Conservation (phyloP, 441 rosid genomes). For the Croton setiger region DNA sequence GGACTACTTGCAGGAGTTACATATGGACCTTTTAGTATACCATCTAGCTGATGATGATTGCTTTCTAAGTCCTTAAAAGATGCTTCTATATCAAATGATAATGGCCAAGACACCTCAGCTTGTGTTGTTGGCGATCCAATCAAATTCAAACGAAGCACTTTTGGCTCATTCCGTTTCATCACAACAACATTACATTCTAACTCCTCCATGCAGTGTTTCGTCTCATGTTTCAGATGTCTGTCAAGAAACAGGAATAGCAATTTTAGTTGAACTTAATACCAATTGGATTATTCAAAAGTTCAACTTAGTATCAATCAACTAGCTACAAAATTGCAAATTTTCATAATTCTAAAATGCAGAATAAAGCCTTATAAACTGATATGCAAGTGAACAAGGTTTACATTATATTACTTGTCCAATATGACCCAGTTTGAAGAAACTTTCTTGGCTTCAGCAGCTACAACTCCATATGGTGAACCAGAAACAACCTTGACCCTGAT, state of each 20-base stretch:
- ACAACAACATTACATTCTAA: conserved; percentile 91
- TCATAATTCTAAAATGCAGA: not conserved
- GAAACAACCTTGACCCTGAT: conserved; percentile 86
- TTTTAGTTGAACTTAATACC: conserved; percentile 10
- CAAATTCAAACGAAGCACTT: conserved; percentile 87
- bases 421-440: conserved; percentile 84
- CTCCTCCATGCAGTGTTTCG: conserved; percentile 73
- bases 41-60: conserved; percentile 32
- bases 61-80: conserved; percentile 35
- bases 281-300: not conserved
- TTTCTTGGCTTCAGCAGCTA: conserved; percentile 86
- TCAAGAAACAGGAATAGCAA: conserved; percentile 23
- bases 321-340: not conserved
- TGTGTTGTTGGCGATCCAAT: conserved; percentile 52
- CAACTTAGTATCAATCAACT: conserved; percentile 7
- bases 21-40: conserved; percentile 53
- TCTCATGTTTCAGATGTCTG: conserved; percentile 84
- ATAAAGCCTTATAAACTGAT: conserved; percentile 7
- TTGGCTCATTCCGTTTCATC: conserved; percentile 73
- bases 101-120: conserved; percentile 30
- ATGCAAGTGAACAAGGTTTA: conserved; percentile 22
- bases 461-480: conserved; percentile 69
- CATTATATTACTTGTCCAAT: conserved; percentile 72
- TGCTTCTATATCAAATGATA: conserved; percentile 40
- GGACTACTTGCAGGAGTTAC: conserved; percentile 97